A percentile compares a stretch with the other conserved stretches of the same genome.
phyloP scores from a whole-genome alignment of 1,284 basidiomycete genomes.

The Uromyces viciae-fabae region DNA sequence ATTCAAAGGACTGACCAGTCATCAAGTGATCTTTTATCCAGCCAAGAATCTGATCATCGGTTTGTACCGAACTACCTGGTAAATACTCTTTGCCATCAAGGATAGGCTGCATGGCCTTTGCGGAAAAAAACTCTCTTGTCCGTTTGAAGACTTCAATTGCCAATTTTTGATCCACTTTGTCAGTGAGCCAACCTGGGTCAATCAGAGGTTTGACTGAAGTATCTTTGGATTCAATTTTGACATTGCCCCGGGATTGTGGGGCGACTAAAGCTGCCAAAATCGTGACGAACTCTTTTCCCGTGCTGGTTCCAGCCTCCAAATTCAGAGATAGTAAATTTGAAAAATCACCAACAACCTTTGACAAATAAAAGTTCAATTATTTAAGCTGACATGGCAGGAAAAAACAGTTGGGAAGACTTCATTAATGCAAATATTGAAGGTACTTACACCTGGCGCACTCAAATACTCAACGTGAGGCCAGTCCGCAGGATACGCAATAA shows the following conservation, averaged over 20 bases:
- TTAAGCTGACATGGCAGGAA: neutral
- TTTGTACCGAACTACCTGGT: conserved; percentile 14
- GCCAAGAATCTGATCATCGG: conserved; percentile 24
- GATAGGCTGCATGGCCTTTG: conserved; percentile 23
- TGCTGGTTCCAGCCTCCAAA: neutral
- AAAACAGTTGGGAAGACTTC: neutral
- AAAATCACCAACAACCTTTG: conserved; percentile 4
- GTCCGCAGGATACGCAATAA: conserved; percentile 26
- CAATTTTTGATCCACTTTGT: conserved; percentile 19
- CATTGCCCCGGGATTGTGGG: conserved; percentile 27
- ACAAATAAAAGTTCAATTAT: neutral
- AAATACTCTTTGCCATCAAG: conserved; percentile 26
- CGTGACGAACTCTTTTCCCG: conserved; percentile 21
- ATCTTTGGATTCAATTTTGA: conserved; percentile 22
- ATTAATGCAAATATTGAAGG: neutral
- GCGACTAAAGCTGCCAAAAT: conserved; percentile 34
- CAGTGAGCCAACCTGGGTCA: conserved; percentile 37
- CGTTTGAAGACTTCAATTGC: conserved; percentile 29
- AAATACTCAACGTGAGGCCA: conserved; percentile 43
- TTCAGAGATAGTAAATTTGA: neutral
- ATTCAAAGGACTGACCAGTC: neutral
- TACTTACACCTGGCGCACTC: conserved; percentile 27
- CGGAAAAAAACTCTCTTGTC: conserved; percentile 17
- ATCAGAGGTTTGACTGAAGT: conserved; percentile 12
- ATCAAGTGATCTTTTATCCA: conserved; percentile 22